These are phyloP conservation scores for Entomortierella beljakovae DNA, from an alignment of 192 early-diverging fungal species.

Conservation along the genomic window DNA sequence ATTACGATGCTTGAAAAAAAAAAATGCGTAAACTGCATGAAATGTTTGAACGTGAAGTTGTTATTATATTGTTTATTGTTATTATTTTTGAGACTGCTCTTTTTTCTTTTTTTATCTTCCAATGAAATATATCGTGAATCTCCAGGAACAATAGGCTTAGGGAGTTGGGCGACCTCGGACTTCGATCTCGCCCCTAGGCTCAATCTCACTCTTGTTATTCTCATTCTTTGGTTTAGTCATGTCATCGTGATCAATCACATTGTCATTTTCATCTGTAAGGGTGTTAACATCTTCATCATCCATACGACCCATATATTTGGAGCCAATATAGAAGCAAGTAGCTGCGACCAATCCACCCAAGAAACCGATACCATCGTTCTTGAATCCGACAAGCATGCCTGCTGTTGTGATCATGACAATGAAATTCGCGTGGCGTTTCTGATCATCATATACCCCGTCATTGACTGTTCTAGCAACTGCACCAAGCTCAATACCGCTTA, in stretches of 20 bases:
- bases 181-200: neutral
- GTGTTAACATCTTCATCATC: slow-evolving; percentile 16
- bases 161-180: neutral
- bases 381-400: slow-evolving; percentile 76
- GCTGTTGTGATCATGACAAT: slow-evolving; percentile 79
- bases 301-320: slow-evolving; percentile 12
- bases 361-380: slow-evolving; percentile 88
- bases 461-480: slow-evolving; percentile 65
- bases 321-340: slow-evolving; percentile 30
- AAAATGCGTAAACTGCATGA: neutral
- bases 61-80: too few species aligned
- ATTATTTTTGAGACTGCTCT: too few species aligned
- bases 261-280: neutral
- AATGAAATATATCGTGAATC: too few species aligned
- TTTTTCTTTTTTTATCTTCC: too few species aligned
- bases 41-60: neutral
- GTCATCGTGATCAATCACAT: neutral
- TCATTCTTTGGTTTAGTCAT: neutral
- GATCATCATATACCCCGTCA: slow-evolving; percentile 58
- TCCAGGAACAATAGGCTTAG: too few species aligned
- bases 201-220: too few species aligned
- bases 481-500: slow-evolving; percentile 82
- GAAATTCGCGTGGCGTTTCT: slow-evolving; percentile 66
- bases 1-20: neutral
- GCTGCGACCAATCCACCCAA: slow-evolving; percentile 66